Evolutionary conservation across 768 basidiomycete species (phyloP).

Genomic region (Agrocybe chaxingu): DNA sequence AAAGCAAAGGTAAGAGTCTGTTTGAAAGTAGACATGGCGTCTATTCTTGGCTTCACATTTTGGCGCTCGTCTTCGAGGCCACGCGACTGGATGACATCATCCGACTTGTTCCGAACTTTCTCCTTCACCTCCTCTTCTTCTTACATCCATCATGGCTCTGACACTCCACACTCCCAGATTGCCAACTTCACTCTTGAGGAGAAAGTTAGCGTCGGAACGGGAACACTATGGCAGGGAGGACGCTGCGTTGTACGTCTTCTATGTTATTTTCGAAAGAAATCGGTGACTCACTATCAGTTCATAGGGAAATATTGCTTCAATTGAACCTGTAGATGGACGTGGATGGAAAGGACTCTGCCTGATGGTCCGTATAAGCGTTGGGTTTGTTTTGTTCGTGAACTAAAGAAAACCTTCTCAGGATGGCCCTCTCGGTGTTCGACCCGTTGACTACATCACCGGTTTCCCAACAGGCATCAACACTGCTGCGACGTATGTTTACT

Average conservation of each 20-base stretch:
- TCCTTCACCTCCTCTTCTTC: not conserved
- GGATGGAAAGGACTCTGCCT: constrained; percentile 71
- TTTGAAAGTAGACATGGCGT: too few species aligned
- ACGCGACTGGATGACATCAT: not conserved
- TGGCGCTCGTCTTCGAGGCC: too few species aligned
- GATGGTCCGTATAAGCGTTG: constrained; percentile 36
- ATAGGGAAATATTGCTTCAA: constrained; percentile 55
- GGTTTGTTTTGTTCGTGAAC: not conserved
- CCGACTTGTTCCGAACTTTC: not conserved
- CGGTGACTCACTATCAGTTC: not conserved
- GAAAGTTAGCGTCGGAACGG: constrained; percentile 64
- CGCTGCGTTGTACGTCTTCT: constrained; percentile 57
- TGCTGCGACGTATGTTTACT: constrained; percentile 65
- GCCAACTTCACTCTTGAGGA: constrained; percentile 48
- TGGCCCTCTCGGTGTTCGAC: constrained; percentile 76
- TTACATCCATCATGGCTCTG: too few species aligned
- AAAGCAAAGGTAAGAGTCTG: constrained; percentile 40
- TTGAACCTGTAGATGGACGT: constrained; percentile 37
- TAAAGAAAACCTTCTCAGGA: constrained; percentile 34
- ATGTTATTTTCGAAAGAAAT: not conserved
- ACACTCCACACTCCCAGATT: constrained; percentile 2
- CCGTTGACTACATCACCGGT: constrained; percentile 65
- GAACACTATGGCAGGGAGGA: constrained; percentile 61
- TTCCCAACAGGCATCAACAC: constrained; percentile 84
- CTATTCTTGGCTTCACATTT: not conserved